Evolutionary conservation across 164 flowering plant genomes (phyloP).

Genomic region (Vitis rupestris): DNA sequence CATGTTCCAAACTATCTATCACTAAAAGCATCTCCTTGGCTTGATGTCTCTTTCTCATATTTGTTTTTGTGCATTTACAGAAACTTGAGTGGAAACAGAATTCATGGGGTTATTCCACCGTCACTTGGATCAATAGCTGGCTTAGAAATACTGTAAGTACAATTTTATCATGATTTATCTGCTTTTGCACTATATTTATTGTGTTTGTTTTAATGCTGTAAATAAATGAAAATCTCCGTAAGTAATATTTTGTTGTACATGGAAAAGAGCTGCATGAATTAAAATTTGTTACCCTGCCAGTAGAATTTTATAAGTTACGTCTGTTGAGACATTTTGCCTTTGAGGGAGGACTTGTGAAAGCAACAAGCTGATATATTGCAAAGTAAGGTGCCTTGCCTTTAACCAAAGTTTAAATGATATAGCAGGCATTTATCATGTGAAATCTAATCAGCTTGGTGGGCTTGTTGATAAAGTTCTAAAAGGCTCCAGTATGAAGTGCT

Average conservation of each 20-base stretch:
- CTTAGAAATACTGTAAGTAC: slow-evolving; percentile 70
- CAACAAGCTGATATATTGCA: too few species aligned
- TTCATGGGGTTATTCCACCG: slow-evolving; percentile 75
- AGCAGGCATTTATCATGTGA: too few species aligned
- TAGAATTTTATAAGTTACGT: too few species aligned
- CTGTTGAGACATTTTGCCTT: too few species aligned
- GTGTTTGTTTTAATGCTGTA: background rate
- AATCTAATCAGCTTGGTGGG: too few species aligned
- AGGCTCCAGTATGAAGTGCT: background rate
- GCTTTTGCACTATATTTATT: background rate
- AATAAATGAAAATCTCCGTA: background rate
- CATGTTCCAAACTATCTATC: background rate
- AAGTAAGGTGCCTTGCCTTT: too few species aligned
- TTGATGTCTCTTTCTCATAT: slow-evolving; percentile 2
- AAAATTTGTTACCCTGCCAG: too few species aligned
- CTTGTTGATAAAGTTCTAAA: too few species aligned
- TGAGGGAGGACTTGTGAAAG: too few species aligned
- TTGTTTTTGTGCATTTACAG: slow-evolving; percentile 32
- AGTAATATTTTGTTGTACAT: background rate
- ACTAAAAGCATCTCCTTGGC: background rate
- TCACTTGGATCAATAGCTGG: slow-evolving; percentile 65
- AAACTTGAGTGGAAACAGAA: slow-evolving; percentile 88
- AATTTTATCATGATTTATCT: background rate
- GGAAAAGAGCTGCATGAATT: too few species aligned
- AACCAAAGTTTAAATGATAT: too few species aligned